Evolutionary conservation across 2,329 filamentous ascomycete genomes (phyloP).

Genomic region (Aspergillus quadricinctus): DNA sequence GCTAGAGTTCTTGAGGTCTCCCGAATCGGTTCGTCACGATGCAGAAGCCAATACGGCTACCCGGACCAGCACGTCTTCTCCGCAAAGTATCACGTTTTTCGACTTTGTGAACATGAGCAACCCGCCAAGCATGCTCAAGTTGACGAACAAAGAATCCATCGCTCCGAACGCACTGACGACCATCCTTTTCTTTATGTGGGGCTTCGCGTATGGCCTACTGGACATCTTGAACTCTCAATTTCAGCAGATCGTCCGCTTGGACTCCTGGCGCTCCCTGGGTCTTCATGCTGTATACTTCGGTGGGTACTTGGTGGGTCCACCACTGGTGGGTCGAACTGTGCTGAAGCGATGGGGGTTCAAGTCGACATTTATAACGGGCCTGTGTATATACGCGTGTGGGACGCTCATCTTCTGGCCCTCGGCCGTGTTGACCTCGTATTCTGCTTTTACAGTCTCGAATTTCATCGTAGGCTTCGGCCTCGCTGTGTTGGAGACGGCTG

Average conservation of each 20-base stretch:
- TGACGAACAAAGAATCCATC: slow-evolving; percentile 54
- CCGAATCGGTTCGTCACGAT: slow-evolving; percentile 36
- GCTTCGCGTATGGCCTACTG: slow-evolving; percentile 81
- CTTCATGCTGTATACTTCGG: slow-evolving; percentile 58
- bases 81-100: slow-evolving; percentile 49
- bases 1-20: slow-evolving; percentile 52
- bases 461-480: slow-evolving; percentile 60
- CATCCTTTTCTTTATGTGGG: slow-evolving; percentile 83
- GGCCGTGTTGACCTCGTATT: slow-evolving; percentile 57
- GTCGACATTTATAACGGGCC: slow-evolving; percentile 56
- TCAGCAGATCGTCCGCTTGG: slow-evolving; percentile 45
- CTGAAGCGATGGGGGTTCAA: slow-evolving; percentile 60
- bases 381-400: slow-evolving; percentile 60
- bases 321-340: slow-evolving; percentile 52
- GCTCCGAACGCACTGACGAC: slow-evolving; percentile 63
- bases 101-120: slow-evolving; percentile 59
- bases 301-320: slow-evolving; percentile 55
- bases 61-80: slow-evolving; percentile 30
- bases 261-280: slow-evolving; percentile 37
- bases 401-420: slow-evolving; percentile 62
- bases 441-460: slow-evolving; percentile 58
- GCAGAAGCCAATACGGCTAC: slow-evolving; percentile 37
- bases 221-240: slow-evolving; percentile 71
- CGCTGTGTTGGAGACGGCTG: slow-evolving; percentile 56
- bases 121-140: slow-evolving; percentile 55